Base-by-base conservation (phyloP, 192 early-diverging fungal species). In the Haplosporangium gracile region DNA sequence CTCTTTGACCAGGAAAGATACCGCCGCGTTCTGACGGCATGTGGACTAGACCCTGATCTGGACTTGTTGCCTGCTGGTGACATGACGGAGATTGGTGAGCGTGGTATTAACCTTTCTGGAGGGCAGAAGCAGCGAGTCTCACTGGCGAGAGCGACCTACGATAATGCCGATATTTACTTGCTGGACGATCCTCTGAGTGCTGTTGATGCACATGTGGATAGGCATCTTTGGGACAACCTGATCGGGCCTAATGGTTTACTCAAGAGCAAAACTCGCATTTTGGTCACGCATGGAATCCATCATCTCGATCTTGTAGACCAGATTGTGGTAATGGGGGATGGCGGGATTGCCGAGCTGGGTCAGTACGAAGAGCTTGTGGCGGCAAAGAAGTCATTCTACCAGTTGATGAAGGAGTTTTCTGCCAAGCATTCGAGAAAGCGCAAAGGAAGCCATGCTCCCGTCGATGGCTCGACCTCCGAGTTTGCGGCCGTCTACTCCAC, bases 81-180 rank as follows among this genome's bases (percentile, higher is more conserved):
- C 86, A 82, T 92, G 89, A 97, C 96, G 4, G 97, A 98, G 79
- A 96, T 97, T 88, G 96, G 97, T 42, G 96, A 97, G 85, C 92
- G 92, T 76, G 97, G 97, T 53, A 94, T 97, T 81, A 97, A 95
- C 60, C 88, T 98, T 29, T 96, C 95, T 40, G 97, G 97, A 75
- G 97, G 97, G 10, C 97, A 98, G 75, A 97, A 96, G 83, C 93
- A 93, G 20, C 93, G 92, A 76, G 87, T 90, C 34, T 90, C 89
- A 18, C 71, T 91, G 32, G 91, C 89, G 89, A 92, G 79, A 55
- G 97, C 98, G 0, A 96, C 97, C 43, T 99, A 99, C 82, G 89
- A 95, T 13, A 89, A 93, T 20, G 95, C 96, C 15, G 97, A 98
- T 83, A 42, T 79, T 57, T 79, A 79, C 55, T 49, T 85, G 32